phyloP scores from a whole-genome alignment of 2,329 filamentous ascomycete genomes.

The Monilinia aucupariae region DNA sequence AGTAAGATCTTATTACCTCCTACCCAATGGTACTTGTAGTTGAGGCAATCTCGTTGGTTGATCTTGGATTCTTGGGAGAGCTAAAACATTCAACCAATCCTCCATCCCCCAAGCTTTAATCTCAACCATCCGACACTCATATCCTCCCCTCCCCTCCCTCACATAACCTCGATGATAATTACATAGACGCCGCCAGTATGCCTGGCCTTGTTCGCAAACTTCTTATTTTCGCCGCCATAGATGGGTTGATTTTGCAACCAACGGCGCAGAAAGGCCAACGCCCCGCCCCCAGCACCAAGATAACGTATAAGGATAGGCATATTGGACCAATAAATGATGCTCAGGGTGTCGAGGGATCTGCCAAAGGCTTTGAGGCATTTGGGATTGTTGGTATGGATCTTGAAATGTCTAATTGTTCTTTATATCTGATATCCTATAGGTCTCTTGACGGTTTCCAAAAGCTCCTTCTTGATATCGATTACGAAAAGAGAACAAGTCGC shows the following conservation, averaged over 20 bases:
- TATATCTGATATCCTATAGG: conserved; percentile 47
- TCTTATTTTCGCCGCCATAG: conserved; percentile 34
- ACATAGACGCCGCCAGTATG: conserved; percentile 30
- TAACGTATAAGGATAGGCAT: conserved; percentile 32
- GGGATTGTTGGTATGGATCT: conserved; percentile 35
- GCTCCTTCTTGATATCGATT: conserved; percentile 82
- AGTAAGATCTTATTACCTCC: no score
- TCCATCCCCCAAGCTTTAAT: conserved; percentile 5
- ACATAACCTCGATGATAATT: conserved; percentile 21
- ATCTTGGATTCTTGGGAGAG: conserved; percentile 10
- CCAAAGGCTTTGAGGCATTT: conserved; percentile 35
- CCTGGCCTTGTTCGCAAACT: conserved; percentile 35
- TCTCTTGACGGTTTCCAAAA: conserved; percentile 73
- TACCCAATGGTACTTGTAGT: no score
- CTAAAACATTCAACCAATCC: conserved; percentile 6
- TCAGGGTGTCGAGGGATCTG: conserved; percentile 17
- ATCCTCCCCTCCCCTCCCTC: neutral
- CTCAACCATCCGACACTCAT: neutral
- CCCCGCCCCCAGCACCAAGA: conserved; percentile 30
- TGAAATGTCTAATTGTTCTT: neutral
- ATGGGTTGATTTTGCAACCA: conserved; percentile 36
- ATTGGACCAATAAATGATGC: conserved; percentile 27
- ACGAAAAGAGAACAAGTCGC: conserved; percentile 83
- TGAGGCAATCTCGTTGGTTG: no score
- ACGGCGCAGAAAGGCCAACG: conserved; percentile 31